These are phyloP conservation scores for Ordospora pajunii DNA, from an alignment of 371 early-diverging fungal species.

Conservation along the genomic window DNA sequence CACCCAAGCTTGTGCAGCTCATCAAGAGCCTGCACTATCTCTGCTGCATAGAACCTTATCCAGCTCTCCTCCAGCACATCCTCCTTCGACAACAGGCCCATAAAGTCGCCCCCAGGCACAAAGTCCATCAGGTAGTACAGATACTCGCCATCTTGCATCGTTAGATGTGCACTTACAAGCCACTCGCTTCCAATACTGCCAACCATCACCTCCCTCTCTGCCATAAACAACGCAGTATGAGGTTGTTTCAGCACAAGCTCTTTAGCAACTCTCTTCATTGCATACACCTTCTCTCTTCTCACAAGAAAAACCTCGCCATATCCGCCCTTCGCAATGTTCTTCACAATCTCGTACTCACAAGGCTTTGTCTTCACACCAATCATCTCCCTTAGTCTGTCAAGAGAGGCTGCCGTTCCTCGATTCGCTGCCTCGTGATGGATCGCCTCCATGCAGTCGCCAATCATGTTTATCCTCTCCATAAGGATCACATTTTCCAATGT, in stretches of 20 bases:
- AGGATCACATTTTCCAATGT: slow-evolving; percentile 6
- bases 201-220: slow-evolving; percentile 61
- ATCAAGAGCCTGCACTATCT: slow-evolving; percentile 55
- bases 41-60: slow-evolving; percentile 62
- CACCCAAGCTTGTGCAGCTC: slow-evolving; percentile 56
- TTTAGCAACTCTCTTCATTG: slow-evolving; percentile 85
- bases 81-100: slow-evolving; percentile 65
- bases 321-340: slow-evolving; percentile 75
- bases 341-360: slow-evolving; percentile 71
- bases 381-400: slow-evolving; percentile 1
- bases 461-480: slow-evolving; percentile 13
- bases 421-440: background rate
- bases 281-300: slow-evolving; percentile 69
- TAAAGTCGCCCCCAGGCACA: slow-evolving; percentile 75
- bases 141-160: slow-evolving; percentile 67
- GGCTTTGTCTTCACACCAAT: slow-evolving; percentile 40
- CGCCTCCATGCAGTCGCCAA: slow-evolving; percentile 30
- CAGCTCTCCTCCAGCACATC: slow-evolving; percentile 60
- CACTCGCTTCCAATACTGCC: slow-evolving; percentile 47
- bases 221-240: slow-evolving; percentile 58
- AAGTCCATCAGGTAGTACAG: slow-evolving; percentile 71
- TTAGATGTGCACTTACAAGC: slow-evolving; percentile 62
- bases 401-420: background rate
- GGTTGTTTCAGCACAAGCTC: slow-evolving; percentile 68
- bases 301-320: slow-evolving; percentile 69